Evolutionary conservation across 1,284 basidiomycete genomes (phyloP).

Genomic region (Ceratobasidium sp.): DNA sequence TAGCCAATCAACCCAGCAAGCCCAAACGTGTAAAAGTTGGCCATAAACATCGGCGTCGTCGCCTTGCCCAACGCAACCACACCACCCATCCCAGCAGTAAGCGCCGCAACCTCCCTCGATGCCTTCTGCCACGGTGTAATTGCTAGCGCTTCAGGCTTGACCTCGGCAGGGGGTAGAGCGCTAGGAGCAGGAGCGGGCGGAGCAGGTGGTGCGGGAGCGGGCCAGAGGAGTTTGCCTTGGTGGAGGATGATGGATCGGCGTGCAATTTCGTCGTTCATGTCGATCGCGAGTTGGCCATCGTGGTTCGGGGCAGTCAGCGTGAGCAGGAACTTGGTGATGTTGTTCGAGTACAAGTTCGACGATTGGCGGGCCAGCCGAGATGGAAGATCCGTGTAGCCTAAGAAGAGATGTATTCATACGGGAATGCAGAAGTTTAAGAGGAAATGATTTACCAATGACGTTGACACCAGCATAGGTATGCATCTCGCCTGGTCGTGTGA

Average conservation of each 20-base stretch:
- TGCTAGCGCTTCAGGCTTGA: constrained; percentile 63
- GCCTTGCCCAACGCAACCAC: constrained; percentile 77
- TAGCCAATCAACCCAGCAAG: constrained; percentile 72
- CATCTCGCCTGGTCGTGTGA: constrained; percentile 78
- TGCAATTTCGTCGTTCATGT: constrained; percentile 83
- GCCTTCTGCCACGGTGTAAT: constrained; percentile 87
- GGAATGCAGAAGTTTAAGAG: background rate
- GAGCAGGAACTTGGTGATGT: constrained; percentile 86
- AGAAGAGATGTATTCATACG: constrained; percentile 15
- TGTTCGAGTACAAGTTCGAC: constrained; percentile 88
- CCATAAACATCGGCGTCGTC: constrained; percentile 83
- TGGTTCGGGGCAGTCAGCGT: constrained; percentile 63
- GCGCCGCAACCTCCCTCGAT: constrained; percentile 72
- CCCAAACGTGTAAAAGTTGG: constrained; percentile 51
- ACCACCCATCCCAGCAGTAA: constrained; percentile 79
- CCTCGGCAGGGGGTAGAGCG: constrained; percentile 57
- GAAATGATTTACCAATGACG: constrained; percentile 69
- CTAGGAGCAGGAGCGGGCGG: constrained; percentile 61
- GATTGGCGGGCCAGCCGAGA: constrained; percentile 86
- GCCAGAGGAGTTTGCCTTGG: constrained; percentile 71
- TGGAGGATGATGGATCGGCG: constrained; percentile 82
- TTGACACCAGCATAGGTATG: constrained; percentile 76
- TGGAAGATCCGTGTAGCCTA: constrained; percentile 83
- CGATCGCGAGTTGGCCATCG: constrained; percentile 68
- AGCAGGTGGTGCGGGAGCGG: constrained; percentile 66